phyloP scores from a whole-genome alignment of 2,329 filamentous ascomycete genomes.

The Diplodia sapinea region DNA sequence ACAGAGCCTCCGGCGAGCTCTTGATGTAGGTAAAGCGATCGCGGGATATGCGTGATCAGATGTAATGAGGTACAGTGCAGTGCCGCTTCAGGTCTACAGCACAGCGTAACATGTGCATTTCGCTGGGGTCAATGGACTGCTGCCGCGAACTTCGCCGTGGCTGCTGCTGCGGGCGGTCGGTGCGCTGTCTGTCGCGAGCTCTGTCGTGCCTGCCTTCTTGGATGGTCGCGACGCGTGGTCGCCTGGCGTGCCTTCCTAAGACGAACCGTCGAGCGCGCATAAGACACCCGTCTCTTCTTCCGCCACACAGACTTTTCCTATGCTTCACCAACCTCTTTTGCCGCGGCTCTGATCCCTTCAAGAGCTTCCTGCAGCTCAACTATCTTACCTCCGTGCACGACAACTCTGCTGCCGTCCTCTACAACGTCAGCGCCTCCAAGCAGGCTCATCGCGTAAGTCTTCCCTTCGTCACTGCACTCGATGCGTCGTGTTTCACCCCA shows the following conservation, averaged over 20 bases:
- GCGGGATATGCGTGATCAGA: too few relatives aligned
- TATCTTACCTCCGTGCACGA: neutral
- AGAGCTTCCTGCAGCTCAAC: neutral
- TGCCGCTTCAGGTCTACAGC: too few relatives aligned
- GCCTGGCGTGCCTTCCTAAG: constrained; percentile 1
- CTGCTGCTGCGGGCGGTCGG: too few relatives aligned
- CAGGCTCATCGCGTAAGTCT: neutral
- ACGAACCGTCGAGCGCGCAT: neutral
- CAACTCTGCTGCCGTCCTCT: neutral
- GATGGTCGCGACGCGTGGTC: neutral
- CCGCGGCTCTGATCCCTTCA: neutral
- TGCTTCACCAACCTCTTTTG: neutral
- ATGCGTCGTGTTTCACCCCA: neutral
- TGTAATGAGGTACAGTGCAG: too few relatives aligned
- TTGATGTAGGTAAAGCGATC: too few relatives aligned
- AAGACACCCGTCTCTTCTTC: neutral
- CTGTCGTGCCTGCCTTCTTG: neutral
- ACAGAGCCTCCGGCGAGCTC: too few relatives aligned
- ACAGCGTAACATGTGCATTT: too few relatives aligned
- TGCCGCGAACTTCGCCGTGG: too few relatives aligned
- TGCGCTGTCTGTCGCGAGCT: neutral
- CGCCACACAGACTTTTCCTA: neutral
- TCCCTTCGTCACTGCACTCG: neutral
- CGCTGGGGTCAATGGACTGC: too few relatives aligned
- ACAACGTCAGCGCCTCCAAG: neutral